phyloP scores from a whole-genome alignment of 257 asterid genomes.

The Ballota nigra region DNA sequence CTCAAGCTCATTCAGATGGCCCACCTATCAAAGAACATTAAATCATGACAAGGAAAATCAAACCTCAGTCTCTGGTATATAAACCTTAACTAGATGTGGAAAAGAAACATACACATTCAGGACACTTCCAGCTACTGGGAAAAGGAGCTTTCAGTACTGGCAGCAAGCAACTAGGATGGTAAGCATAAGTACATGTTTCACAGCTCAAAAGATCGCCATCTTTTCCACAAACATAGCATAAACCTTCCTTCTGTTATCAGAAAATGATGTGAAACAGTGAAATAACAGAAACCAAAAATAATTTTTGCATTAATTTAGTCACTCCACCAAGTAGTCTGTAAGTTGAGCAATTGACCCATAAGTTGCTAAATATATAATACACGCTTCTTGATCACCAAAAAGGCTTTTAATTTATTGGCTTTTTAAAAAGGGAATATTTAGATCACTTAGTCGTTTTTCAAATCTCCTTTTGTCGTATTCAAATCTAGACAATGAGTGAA shows the following conservation, averaged over 20 bases:
- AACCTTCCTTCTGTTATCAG: conserved; percentile 61
- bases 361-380: conserved; percentile 4
- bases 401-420: not conserved
- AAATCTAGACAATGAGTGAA: not conserved
- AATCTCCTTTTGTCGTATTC: not conserved
- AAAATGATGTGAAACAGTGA: not conserved
- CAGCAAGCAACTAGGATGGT: conserved; percentile 79
- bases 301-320: not conserved
- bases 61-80: not conserved
- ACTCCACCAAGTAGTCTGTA: not conserved
- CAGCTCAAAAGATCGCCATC: conserved; percentile 62
- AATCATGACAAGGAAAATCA: conserved; percentile 18
- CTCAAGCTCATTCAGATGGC: conserved; percentile 78
- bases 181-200: conserved; percentile 75
- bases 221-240: conserved; percentile 80
- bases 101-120: conserved; percentile 79
- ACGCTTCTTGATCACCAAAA: not conserved
- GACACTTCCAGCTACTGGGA: conserved; percentile 86
- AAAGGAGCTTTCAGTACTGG: conserved; percentile 61
- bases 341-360: conserved; percentile 22
- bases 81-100: conserved; percentile 15
- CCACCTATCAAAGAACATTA: conserved; percentile 54
- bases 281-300: conserved; percentile 16
- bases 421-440: not conserved
- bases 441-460: not conserved